Percentiles rank a stretch among this genome's conserved stretches.
Conservation (phyloP, 805 yeast genomes). For the Candida cerambycidarum region DNA sequence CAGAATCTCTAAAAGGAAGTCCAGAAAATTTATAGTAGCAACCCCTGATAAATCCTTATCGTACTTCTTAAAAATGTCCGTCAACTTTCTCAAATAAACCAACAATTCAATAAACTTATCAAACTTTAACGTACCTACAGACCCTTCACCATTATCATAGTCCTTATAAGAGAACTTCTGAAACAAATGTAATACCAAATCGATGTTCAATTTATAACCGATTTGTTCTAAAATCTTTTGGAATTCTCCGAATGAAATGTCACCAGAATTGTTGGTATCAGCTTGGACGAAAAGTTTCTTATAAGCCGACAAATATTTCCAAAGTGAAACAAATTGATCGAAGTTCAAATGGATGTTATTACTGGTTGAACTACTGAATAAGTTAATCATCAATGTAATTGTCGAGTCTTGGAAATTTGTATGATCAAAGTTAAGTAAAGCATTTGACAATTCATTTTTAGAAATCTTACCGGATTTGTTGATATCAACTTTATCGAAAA, state of each 20-base stretch:
- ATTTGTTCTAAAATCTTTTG: slow-evolving; percentile 60
- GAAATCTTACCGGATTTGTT: slow-evolving; percentile 55
- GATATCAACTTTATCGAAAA: slow-evolving; percentile 56
- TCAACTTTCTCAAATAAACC: slow-evolving; percentile 71
- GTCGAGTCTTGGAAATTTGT: slow-evolving; percentile 62
- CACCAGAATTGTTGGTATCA: slow-evolving; percentile 58
- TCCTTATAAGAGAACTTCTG: slow-evolving; percentile 50
- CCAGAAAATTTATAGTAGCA: slow-evolving; percentile 64
- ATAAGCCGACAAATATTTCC: slow-evolving; percentile 71
- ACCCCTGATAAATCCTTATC: slow-evolving; percentile 75
- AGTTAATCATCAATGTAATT: slow-evolving; percentile 57
- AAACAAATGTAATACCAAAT: slow-evolving; percentile 57
- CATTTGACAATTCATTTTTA: slow-evolving; percentile 55
- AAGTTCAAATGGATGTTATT: slow-evolving; percentile 33
- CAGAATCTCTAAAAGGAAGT: slow-evolving; percentile 57
- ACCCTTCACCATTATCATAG: slow-evolving; percentile 20
- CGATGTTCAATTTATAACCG: slow-evolving; percentile 61
- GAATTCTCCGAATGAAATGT: slow-evolving; percentile 66
- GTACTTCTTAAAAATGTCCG: slow-evolving; percentile 75
- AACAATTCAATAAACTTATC: slow-evolving; percentile 81
- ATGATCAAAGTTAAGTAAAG: slow-evolving; percentile 63
- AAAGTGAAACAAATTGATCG: slow-evolving; percentile 63
- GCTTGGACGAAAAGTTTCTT: slow-evolving; percentile 61
- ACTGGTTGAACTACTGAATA: slow-evolving; percentile 46
- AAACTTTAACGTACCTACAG: slow-evolving; percentile 56